Evolutionary conservation across 345 rosid species (phyloP), one percentile per base, ranked within the genome.

Genomic region (Aquilaria sinensis): DNA sequence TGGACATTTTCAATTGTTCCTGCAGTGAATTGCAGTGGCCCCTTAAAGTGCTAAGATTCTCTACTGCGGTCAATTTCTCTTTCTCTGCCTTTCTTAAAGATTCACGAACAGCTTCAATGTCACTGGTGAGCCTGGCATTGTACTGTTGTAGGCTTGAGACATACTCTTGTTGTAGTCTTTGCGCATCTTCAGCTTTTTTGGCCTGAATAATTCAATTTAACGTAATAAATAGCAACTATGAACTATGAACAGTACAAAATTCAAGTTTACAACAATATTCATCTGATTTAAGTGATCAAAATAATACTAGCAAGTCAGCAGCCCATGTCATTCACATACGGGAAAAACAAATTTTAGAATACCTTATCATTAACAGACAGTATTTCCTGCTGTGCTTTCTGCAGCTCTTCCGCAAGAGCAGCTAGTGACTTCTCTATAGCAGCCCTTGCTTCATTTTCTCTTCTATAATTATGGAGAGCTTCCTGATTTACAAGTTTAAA

Each of bases 11-110:
- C 51, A 94, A 71, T 53, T 94, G 97, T 53, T 90, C 93, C 72
- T 94, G 97, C 70, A 94, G 53, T 48, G 92, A 82, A 62, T 67
- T 90, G 60, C 80, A 81, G 77, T 88, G 99, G 67, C 93, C 92
- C 70, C 99, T 81, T 68, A 90, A 66, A 47, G 85, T 75, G 73
- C 91, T 82, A 30, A 88, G 97, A 59, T 83, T 94, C 81, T 88
- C 92, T 50, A 94, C 74, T 57, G 90, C 81, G 32, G 88, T 83
- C 43, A 78, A 57, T 71, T 94, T 94, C 73, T 94, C 97, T 56
- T 80, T 86, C 62, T 90, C 96, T 45, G 87, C 81, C 47, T 85
- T 85, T 64, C 72, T 81, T 31, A 81, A 78, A 47, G 85, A 78
- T 47, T 88, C 90, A 13, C 87, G 79, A 37, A 70, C 75, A 9